phyloP scores from a whole-genome alignment of 768 basidiomycete species.

The Neoboletus subvelutipes region DNA sequence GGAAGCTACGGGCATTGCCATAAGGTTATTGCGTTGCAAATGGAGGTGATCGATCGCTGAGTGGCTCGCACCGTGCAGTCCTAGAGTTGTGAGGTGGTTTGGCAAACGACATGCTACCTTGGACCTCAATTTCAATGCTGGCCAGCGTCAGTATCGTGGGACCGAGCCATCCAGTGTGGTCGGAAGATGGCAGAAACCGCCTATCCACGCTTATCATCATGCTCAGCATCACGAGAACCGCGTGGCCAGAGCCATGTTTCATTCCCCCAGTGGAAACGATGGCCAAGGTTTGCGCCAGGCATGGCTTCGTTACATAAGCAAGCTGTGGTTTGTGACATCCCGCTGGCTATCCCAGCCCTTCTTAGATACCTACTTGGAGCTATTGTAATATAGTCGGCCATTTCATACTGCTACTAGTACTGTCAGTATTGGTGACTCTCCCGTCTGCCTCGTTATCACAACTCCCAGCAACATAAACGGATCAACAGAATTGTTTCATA shows the following conservation, averaged over 20 bases:
- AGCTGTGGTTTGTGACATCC: too few relatives aligned
- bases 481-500: neutral
- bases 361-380: too few relatives aligned
- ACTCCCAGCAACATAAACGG: neutral
- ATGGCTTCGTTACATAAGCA: constrained; percentile 1
- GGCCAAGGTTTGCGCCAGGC: neutral
- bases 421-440: too few relatives aligned
- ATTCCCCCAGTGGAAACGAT: neutral
- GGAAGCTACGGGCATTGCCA: neutral
- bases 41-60: neutral
- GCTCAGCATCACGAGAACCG: neutral
- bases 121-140: neutral
- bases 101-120: neutral
- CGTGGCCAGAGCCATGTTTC: neutral
- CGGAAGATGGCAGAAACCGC: neutral
- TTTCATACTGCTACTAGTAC: too few relatives aligned
- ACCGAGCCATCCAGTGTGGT: constrained; percentile 13
- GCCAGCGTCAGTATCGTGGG: neutral
- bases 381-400: too few relatives aligned
- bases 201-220: neutral
- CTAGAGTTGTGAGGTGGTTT: neutral
- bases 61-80: neutral
- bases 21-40: neutral
- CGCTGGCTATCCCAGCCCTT: too few relatives aligned
- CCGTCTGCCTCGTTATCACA: too few relatives aligned